Base-by-base conservation (phyloP, 2,329 filamentous ascomycete genomes). In the Apiospora sp. region DNA sequence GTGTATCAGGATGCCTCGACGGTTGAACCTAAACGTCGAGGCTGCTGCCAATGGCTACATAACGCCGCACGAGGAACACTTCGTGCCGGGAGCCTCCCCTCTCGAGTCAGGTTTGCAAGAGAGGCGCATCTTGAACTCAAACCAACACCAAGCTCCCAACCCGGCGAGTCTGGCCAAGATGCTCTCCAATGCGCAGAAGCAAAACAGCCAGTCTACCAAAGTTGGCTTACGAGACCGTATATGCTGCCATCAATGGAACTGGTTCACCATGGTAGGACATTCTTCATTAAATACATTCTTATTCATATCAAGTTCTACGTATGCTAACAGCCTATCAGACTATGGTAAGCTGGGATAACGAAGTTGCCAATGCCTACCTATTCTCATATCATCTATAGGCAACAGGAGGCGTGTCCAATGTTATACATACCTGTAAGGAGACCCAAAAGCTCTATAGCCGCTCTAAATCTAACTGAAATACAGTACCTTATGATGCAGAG, bases 231-330 rank as follows among this genome's bases (percentile, higher is more conserved):
- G 84, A 49, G 87, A 89, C 74, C 82, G 88, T 48, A 86, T 89
- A 73, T 84, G 83, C 54, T 89, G 86, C 73, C 86, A 86, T 74
- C 85, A 84, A 76, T 96, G 93, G 93, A 94, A 93, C 0, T 96
- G 91, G 87, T 96, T 95, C 78, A 94, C 93, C 30, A 87, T 88
- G 84, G 83, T 84, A 77, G 51, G 75, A 51, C 16, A 22, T 4
- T 37, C 34, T 34, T 49, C 24, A 13, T 72, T 46, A 14, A n/a
- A 4, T 48, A 54, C 12, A 37, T 54, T 41, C 7, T 2, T 41
- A 10, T 6, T 8, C 10, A 16, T 41, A 10, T 16, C 30, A n/a
- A 51, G 49, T 37, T 37, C 14, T 7, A 12, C 41, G 30, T 44
- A 10, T 24, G 58, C 58, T 64, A 64, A 64, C 58, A 37, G 5